Percentiles rank a stretch among this genome's conserved stretches.
Conservation (phyloP, 768 basidiomycete genomes). For the Hygrophorus pudorinus region DNA sequence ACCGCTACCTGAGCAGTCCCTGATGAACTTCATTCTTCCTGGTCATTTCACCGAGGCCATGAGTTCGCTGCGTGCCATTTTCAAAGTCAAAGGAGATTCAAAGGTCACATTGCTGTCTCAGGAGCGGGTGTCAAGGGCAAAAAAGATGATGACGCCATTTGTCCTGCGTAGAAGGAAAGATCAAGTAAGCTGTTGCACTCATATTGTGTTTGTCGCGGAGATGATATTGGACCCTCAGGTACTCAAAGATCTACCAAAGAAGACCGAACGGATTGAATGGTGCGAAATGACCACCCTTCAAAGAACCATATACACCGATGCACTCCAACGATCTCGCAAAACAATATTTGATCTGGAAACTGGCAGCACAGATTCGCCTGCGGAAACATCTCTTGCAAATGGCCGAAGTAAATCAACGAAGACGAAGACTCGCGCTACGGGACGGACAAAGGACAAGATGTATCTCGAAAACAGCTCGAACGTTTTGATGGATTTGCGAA, state of each 20-base stretch:
- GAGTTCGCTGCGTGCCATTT: slow-evolving; percentile 81
- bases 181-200: slow-evolving; percentile 40
- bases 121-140: slow-evolving; percentile 88
- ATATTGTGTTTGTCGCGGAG: background rate
- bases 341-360: slow-evolving; percentile 50
- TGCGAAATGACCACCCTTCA: slow-evolving; percentile 88
- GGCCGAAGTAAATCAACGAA: slow-evolving; percentile 20
- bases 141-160: slow-evolving; percentile 99
- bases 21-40: slow-evolving; percentile 97
- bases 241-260: slow-evolving; percentile 84
- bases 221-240: slow-evolving; percentile 39
- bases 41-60: slow-evolving; percentile 75
- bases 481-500: slow-evolving; percentile 94
- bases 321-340: slow-evolving; percentile 76
- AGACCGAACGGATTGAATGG: slow-evolving; percentile 89
- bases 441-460: slow-evolving; percentile 48
- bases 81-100: slow-evolving; percentile 93
- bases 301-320: slow-evolving; percentile 73
- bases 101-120: slow-evolving; percentile 82
- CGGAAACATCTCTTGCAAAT: slow-evolving; percentile 14
- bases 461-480: slow-evolving; percentile 82
- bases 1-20: slow-evolving; percentile 48
- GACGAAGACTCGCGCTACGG: slow-evolving; percentile 36
- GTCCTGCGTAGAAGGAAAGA: slow-evolving; percentile 95
- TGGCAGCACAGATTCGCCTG: slow-evolving; percentile 15